A percentile compares a stretch with the other conserved stretches of the same genome.
These are phyloP conservation scores for Pseudogymnoascus sp. DNA, from an alignment of 2,329 filamentous ascomycete species.

Conservation along the genomic window DNA sequence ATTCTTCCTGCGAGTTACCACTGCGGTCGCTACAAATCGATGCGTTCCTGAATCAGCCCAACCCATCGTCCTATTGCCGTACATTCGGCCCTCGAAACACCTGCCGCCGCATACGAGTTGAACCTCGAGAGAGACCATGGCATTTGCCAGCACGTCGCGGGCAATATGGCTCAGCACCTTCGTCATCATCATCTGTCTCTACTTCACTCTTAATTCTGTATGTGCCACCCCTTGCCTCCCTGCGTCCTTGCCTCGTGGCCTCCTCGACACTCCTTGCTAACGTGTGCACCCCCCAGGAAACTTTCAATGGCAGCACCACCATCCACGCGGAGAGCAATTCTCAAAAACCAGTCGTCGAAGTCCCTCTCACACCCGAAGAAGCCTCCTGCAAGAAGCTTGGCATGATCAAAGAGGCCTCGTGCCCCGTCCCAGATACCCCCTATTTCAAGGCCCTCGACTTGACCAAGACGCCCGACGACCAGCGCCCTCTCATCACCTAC, in stretches of 20 bases:
- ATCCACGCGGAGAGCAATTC: not conserved
- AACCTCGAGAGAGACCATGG: not conserved
- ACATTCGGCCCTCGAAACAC: not conserved
- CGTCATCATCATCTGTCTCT: not conserved
- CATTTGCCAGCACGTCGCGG: not conserved
- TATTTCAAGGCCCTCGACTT: not conserved
- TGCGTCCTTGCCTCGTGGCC: not conserved
- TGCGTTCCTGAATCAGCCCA: not conserved
- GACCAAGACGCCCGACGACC: not conserved
- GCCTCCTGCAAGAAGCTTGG: not conserved
- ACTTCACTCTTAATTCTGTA: conserved; percentile 1
- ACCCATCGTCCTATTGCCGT: not conserved
- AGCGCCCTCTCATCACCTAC: conserved; percentile 13
- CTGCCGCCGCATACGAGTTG: not conserved
- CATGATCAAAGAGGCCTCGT: not conserved
- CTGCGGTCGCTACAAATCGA: not conserved
- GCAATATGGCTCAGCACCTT: not conserved
- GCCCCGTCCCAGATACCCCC: not conserved
- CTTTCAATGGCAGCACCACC: not conserved
- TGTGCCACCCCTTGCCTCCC: not conserved
- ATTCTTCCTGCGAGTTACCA: not conserved
- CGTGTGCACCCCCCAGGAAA: not conserved
- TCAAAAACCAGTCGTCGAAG: not conserved
- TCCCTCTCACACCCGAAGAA: not conserved
- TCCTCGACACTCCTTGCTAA: not conserved